Percentiles rank a stretch among this genome's conserved stretches.
Evolutionary conservation across 257 asterid species (phyloP).

Genomic region (Ilex asprella): DNA sequence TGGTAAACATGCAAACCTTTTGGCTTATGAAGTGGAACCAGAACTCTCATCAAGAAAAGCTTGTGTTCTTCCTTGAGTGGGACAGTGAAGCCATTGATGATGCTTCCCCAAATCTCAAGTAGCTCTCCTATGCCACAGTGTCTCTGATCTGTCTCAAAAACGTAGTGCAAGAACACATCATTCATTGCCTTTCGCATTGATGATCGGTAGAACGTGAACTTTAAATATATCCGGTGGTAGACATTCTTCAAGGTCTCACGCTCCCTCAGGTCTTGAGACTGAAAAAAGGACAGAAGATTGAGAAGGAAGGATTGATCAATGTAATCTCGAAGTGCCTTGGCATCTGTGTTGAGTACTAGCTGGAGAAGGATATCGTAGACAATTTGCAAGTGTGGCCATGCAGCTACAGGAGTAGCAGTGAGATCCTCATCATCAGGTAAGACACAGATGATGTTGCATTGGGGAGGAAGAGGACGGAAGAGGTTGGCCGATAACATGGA

Average conservation of each 20-base stretch:
- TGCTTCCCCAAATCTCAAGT: slow-evolving; percentile 76
- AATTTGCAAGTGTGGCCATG: slow-evolving; percentile 67
- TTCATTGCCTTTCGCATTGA: slow-evolving; percentile 77
- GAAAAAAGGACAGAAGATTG: slow-evolving; percentile 54
- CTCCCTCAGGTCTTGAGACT: slow-evolving; percentile 69
- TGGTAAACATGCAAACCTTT: slow-evolving; percentile 66
- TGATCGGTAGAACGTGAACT: slow-evolving; percentile 46
- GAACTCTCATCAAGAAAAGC: slow-evolving; percentile 50
- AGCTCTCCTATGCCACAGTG: slow-evolving; percentile 72
- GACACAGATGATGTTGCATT: slow-evolving; percentile 14
- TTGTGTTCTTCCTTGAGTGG: slow-evolving; percentile 80
- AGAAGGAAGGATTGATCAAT: slow-evolving; percentile 44
- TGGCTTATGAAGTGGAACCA: slow-evolving; percentile 64
- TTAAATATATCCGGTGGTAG: slow-evolving; percentile 57
- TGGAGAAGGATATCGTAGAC: slow-evolving; percentile 64
- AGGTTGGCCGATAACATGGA: slow-evolving; percentile 53
- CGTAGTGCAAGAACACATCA: slow-evolving; percentile 51
- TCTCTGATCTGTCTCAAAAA: slow-evolving; percentile 44
- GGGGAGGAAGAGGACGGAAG: slow-evolving; percentile 61
- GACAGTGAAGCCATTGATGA: slow-evolving; percentile 62
- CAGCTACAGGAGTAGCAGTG: slow-evolving; percentile 31
- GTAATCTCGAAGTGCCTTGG: slow-evolving; percentile 25
- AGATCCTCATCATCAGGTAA: slow-evolving; percentile 65
- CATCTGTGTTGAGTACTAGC: slow-evolving; percentile 26
- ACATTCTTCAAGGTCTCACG: slow-evolving; percentile 58